These are phyloP conservation scores for Phytophthora parvispora DNA, from an alignment of 352 stramenopile genomes.

Conservation along the genomic window DNA sequence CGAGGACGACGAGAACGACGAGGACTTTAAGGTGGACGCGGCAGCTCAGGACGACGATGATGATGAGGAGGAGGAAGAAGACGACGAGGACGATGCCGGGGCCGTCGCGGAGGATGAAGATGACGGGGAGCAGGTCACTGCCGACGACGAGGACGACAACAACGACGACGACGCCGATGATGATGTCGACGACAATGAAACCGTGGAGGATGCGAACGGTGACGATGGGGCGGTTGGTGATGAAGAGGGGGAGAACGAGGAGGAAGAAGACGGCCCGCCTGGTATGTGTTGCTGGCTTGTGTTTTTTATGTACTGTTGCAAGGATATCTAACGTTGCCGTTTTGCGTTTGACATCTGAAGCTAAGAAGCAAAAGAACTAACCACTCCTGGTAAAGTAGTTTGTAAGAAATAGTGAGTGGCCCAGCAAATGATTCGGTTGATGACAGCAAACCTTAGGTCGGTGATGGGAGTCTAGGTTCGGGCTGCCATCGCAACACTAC, in stretches of 20 bases:
- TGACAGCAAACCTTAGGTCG: neutral
- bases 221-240: constrained; percentile 2
- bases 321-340: constrained; percentile 5
- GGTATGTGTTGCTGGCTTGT: constrained; percentile 34
- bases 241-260: constrained; percentile 12
- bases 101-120: constrained; percentile 31
- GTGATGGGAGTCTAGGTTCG: neutral
- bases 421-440: neutral
- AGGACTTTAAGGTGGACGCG: constrained; percentile 43
- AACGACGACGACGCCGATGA: constrained; percentile 42
- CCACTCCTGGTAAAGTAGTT: constrained; percentile 21
- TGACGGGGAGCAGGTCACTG: constrained; percentile 34
- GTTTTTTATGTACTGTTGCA: neutral
- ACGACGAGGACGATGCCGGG: constrained; percentile 32
- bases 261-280: constrained; percentile 56
- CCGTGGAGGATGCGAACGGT: constrained; percentile 6
- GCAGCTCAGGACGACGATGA: constrained; percentile 48
- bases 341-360: constrained; percentile 21
- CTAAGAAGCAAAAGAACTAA: constrained; percentile 82
- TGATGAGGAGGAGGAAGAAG: constrained; percentile 58
- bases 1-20: constrained; percentile 59
- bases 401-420: constrained; percentile 28
- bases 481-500: constrained; percentile 3
- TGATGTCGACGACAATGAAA: constrained; percentile 22
- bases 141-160: constrained; percentile 47